phyloP scores from a whole-genome alignment of 2,329 filamentous ascomycete genomes.

The Talaromyces piceae region DNA sequence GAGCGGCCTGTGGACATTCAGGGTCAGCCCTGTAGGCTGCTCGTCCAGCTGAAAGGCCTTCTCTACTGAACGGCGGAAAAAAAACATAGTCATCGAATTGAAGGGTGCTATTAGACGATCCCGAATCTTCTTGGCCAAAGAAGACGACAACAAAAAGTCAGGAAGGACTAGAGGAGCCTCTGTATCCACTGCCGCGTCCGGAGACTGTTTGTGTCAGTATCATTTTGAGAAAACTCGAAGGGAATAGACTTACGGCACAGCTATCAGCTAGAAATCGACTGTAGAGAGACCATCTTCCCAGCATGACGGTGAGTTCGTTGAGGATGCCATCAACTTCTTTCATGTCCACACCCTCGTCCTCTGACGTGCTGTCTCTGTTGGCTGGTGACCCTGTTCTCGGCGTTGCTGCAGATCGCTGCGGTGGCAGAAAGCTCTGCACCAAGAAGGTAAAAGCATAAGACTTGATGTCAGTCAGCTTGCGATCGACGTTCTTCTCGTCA shows the following conservation, averaged over 20 bases:
- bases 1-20: conserved; percentile 65
- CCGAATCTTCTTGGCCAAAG: conserved; percentile 69
- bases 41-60: conserved; percentile 98
- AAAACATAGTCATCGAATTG: conserved; percentile 89
- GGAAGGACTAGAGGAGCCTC: conserved; percentile 55
- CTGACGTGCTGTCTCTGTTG: conserved; percentile 51
- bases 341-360: conserved; percentile 94
- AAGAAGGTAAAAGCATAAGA: conserved; percentile 97
- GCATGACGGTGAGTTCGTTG: conserved; percentile 84
- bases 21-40: conserved; percentile 66
- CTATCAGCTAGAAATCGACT: conserved; percentile 81
- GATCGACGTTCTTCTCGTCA: conserved; percentile 76
- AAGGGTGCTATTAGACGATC: conserved; percentile 71
- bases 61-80: conserved; percentile 91
- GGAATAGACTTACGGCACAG: conserved; percentile 49
- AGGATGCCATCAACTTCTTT: conserved; percentile 86
- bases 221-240: background rate
- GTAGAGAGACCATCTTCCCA: conserved; percentile 88
- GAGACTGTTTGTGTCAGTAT: conserved; percentile 37
- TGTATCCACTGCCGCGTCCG: conserved; percentile 45
- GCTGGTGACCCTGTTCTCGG: conserved; percentile 72
- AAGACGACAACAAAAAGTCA: conserved; percentile 67
- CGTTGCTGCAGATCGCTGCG: conserved; percentile 57
- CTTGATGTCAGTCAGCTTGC: conserved; percentile 88
- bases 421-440: conserved; percentile 82